Base-by-base conservation (phyloP, 495 filamentous ascomycete species). In the Neurospora terricola region DNA sequence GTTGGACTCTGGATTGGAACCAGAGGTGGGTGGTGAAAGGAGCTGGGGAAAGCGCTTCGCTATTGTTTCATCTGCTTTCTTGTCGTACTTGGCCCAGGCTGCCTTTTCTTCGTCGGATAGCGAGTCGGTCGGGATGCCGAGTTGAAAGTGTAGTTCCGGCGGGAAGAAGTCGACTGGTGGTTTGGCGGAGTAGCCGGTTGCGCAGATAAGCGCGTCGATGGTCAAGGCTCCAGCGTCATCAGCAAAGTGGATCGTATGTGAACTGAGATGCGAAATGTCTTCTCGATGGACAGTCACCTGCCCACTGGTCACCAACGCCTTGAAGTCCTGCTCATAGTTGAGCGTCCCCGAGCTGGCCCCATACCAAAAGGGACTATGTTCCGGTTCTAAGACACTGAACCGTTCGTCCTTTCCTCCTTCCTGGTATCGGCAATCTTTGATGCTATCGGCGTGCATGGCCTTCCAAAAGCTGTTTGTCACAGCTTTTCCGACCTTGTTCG, bases 241-340 rank as follows among this genome's bases (percentile, higher is more conserved):
- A 18, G 76, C 18, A 6, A 79, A 71, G 38, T 79, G 77, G 37
- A 95, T 81, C 5, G 81, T 84, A 10, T 84, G 81, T 7, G 78
- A 75, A 11, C 82, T 76, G 10, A 94, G 82, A 21, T 83, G 82
- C 5, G 84, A 81, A 30, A 95, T 85, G 73, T 93, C 90, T 66
- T 86, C 86, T 9, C 91, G 80, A 73, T 92, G 85, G 2, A 94
- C 84, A 10, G 84, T 82, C 34, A 92, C 86, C 10, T 80, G 86
- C 1, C 87, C 89, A 43, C 84, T 82, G 70, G 82, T 84, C 40
- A 94, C 80, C 7, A 87, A 79, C 21, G 88, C 85, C 78, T 90
- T 88, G 79, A 93, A 85, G 74, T 90, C 80, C 11, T 84, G 87
- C 0, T 86, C 85, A 75, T 92, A 93, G 79, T 93, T 93, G 68